These are phyloP conservation scores for Austroboletus eburneus DNA, from an alignment of 768 basidiomycete species.

Conservation along the genomic window DNA sequence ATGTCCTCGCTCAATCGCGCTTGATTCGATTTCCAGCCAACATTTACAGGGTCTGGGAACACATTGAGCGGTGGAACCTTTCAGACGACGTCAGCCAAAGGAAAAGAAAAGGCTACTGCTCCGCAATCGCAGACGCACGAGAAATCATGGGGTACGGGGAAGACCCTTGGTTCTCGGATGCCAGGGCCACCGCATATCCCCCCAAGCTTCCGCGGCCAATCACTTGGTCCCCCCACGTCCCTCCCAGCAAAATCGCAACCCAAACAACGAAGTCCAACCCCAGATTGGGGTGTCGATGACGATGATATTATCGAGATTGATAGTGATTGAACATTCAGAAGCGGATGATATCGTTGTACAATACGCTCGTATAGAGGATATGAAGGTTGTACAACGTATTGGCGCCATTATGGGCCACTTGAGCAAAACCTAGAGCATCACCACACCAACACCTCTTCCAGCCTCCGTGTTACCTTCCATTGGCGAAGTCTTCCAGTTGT, in stretches of 20 bases:
- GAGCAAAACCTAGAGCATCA: slow-evolving; percentile 68
- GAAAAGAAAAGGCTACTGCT: slow-evolving; percentile 46
- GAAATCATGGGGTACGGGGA: slow-evolving; percentile 46
- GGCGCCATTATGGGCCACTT: not conserved
- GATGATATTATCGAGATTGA: slow-evolving; percentile 84
- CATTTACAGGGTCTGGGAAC: slow-evolving; percentile 67
- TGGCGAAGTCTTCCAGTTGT: slow-evolving; percentile 88
- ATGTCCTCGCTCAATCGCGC: not conserved
- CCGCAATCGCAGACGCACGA: slow-evolving; percentile 29
- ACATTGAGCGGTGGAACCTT: slow-evolving; percentile 55
- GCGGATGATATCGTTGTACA: slow-evolving; percentile 3
- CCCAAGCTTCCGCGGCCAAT: slow-evolving; percentile 31
- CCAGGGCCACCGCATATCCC: slow-evolving; percentile 25
- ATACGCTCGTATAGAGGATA: slow-evolving; percentile 7
- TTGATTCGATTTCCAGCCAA: slow-evolving; percentile 24
- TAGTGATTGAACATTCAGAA: slow-evolving; percentile 50
- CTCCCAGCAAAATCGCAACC: slow-evolving; percentile 38
- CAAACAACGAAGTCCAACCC: slow-evolving; percentile 58
- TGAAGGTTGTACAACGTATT: slow-evolving; percentile 1
- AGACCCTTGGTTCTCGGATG: slow-evolving; percentile 42
- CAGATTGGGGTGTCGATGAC: slow-evolving; percentile 81
- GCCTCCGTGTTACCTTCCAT: slow-evolving; percentile 63
- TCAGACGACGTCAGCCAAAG: slow-evolving; percentile 39
- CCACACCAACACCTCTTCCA: slow-evolving; percentile 85
- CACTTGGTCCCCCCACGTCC: slow-evolving; percentile 51